Evolutionary conservation across 345 rosid genomes (phyloP).

Genomic region (Populus alba): DNA sequence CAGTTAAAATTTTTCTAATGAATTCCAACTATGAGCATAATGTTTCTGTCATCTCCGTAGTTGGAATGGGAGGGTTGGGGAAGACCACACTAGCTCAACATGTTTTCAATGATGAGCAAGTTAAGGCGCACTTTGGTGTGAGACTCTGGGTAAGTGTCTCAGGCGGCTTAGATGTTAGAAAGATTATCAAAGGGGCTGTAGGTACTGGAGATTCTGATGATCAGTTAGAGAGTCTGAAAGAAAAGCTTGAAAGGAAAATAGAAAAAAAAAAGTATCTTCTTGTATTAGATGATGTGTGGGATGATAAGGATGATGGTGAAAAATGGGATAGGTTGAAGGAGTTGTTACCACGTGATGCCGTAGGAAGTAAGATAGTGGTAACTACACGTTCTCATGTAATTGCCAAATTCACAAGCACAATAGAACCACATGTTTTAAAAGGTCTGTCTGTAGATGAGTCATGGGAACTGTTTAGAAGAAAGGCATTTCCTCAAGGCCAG

Average conservation of each 20-base stretch:
- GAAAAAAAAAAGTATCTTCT: constrained; percentile 15
- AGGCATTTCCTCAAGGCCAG: neutral
- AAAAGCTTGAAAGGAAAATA: neutral
- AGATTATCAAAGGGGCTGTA: neutral
- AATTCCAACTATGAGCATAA: neutral
- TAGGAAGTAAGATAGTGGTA: neutral
- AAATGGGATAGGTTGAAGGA: neutral
- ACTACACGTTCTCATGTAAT: neutral
- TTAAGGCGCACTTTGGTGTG: constrained; percentile 14
- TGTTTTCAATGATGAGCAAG: constrained; percentile 15
- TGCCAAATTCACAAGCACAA: neutral
- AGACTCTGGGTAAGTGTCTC: constrained; percentile 25
- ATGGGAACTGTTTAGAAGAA: neutral
- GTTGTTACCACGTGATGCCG: neutral
- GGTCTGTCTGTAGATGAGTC: neutral
- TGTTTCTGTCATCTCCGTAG: constrained; percentile 24
- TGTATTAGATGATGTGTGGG: constrained; percentile 28
- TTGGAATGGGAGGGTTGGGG: constrained; percentile 25
- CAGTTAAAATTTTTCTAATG: constrained; percentile 7
- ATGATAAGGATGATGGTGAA: neutral
- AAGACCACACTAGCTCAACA: constrained; percentile 29
- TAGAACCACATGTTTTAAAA: neutral
- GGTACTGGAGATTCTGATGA: neutral
- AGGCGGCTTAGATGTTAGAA: constrained; percentile 9
- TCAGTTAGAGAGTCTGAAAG: neutral